Evolutionary conservation across 345 rosid genomes (phyloP).

Genomic region (Isatis tinctoria): DNA sequence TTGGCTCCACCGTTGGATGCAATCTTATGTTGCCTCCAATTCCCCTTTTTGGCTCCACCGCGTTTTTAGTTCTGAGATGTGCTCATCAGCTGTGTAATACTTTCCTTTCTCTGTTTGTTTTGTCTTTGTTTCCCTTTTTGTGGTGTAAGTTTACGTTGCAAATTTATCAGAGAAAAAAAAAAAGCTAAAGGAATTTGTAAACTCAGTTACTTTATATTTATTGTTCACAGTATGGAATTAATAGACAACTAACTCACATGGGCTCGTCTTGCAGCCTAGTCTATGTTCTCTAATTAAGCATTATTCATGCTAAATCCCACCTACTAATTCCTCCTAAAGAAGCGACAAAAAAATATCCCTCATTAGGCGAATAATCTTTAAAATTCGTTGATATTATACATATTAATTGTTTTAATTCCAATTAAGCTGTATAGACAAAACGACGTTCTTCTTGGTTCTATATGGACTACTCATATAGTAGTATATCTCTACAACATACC

Average conservation of each 20-base stretch:
- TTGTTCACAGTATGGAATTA: conserved; percentile 8
- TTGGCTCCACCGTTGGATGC: too few species aligned
- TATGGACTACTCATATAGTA: not conserved
- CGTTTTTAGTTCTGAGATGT: too few species aligned
- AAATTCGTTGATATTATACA: not conserved
- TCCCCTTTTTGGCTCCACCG: too few species aligned
- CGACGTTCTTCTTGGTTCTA: not conserved
- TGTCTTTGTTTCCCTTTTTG: too few species aligned
- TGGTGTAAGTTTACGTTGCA: too few species aligned
- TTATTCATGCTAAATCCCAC: conserved; percentile 9
- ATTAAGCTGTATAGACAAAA: not conserved
- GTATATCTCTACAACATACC: not conserved
- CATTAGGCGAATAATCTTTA: not conserved
- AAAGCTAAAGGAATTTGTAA: not conserved
- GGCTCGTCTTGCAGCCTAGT: not conserved
- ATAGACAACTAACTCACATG: conserved; percentile 23
- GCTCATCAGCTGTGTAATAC: too few species aligned
- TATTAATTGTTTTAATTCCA: not conserved
- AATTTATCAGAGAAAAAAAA: too few species aligned
- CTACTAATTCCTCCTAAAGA: conserved; percentile 19
- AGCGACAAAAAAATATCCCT: conserved; percentile 10
- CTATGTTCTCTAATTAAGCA: conserved; percentile 1
- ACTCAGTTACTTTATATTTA: not conserved
- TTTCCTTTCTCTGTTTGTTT: too few species aligned
- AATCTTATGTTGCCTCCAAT: too few species aligned